A percentile compares a stretch with the other conserved stretches of the same genome.
Conservation (phyloP, 2,329 filamentous ascomycete genomes). For the Alternaria panax region DNA sequence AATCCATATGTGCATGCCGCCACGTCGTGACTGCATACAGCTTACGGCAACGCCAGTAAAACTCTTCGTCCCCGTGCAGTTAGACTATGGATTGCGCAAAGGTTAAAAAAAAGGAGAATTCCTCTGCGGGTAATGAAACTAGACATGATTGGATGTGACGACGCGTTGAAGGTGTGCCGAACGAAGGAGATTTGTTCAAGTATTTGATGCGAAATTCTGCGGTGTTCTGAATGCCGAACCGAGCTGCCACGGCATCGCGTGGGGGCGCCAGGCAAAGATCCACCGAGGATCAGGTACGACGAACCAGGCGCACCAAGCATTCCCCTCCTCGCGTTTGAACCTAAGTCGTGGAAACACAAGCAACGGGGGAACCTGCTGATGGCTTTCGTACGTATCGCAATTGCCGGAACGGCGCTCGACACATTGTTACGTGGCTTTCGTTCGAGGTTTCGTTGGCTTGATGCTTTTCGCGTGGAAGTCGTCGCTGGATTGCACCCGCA, state of each 20-base stretch:
- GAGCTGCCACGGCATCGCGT: constrained; percentile 33
- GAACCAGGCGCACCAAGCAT: constrained; percentile 30
- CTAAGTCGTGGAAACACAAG: constrained; percentile 37
- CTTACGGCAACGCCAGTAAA: constrained; percentile 28
- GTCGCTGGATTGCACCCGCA: constrained; percentile 2
- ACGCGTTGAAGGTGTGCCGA: constrained; percentile 1
- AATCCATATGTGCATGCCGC: constrained; percentile 1
- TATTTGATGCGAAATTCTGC: not conserved
- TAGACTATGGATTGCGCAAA: constrained; percentile 5
- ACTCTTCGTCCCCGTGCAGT: constrained; percentile 32
- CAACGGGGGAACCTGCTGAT: constrained; percentile 32
- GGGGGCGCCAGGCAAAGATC: constrained; percentile 33
- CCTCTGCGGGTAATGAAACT: not conserved
- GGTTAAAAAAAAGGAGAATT: not conserved
- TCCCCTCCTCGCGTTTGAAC: constrained; percentile 20
- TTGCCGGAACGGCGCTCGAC: constrained; percentile 32
- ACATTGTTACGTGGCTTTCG: constrained; percentile 14
- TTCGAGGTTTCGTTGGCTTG: not conserved
- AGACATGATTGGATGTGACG: not conserved
- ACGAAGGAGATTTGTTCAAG: not conserved
- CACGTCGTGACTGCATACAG: constrained; percentile 23
- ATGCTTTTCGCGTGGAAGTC: not conserved
- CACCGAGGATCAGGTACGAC: constrained; percentile 44
- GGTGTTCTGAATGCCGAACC: constrained; percentile 18
- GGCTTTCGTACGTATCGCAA: constrained; percentile 27